Conservation (phyloP, 2,329 filamentous ascomycete genomes). For the Calonectria pteridis region DNA sequence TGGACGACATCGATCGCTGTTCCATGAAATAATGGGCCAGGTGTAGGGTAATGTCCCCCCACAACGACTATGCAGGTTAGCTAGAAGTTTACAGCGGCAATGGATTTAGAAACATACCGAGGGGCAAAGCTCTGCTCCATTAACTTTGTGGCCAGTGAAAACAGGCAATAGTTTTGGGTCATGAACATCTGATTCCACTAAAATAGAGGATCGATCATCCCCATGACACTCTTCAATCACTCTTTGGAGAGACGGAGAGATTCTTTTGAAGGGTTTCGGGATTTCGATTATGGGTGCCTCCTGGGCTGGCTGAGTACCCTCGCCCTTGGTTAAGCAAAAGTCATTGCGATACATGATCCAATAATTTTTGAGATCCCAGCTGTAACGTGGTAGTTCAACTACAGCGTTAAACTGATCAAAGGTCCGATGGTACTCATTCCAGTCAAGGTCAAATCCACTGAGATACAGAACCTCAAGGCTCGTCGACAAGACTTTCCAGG, state of each 20-base stretch:
- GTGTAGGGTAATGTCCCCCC: conserved; percentile 32
- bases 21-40: conserved; percentile 33
- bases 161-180: conserved; percentile 26
- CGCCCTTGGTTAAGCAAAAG: conserved; percentile 77
- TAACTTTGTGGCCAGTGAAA: conserved; percentile 37
- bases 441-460: conserved; percentile 73
- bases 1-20: conserved; percentile 16
- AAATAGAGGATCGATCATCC: conserved; percentile 17
- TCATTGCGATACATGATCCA: conserved; percentile 75
- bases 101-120: conserved; percentile 48
- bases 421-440: conserved; percentile 74
- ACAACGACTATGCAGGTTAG: conserved; percentile 31
- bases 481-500: conserved; percentile 73
- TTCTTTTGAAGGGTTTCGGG: conserved; percentile 20
- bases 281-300: background rate
- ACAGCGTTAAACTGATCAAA: conserved; percentile 59
- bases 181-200: conserved; percentile 35
- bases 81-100: no score
- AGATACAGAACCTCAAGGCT: conserved; percentile 70
- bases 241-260: conserved; percentile 37
- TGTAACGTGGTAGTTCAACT: conserved; percentile 75
- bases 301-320: conserved; percentile 28
- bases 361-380: conserved; percentile 80
- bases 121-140: conserved; percentile 36
- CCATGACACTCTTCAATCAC: conserved; percentile 33